These are phyloP conservation scores for Aquilaria yunnanensis DNA, from an alignment of 345 rosid species.

Conservation along the genomic window DNA sequence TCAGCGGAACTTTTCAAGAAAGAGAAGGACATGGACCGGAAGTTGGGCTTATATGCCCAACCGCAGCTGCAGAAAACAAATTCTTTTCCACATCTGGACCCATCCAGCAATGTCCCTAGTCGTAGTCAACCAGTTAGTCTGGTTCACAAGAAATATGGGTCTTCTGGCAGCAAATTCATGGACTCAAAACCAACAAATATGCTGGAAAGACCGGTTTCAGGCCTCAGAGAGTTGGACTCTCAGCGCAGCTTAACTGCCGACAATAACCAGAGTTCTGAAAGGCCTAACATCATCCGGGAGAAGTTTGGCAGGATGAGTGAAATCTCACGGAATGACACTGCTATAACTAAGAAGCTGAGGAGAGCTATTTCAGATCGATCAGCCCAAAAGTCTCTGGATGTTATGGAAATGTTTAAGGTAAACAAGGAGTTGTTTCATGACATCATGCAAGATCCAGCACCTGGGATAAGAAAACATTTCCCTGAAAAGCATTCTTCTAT, in stretches of 20 bases:
- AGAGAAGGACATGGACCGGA: too few relatives aligned
- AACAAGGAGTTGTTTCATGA: constrained; percentile 50
- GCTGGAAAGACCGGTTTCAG: not conserved
- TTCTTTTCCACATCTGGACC: too few relatives aligned
- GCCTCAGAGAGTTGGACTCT: too few relatives aligned
- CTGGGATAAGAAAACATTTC: constrained; percentile 20
- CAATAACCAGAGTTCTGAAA: constrained; percentile 2
- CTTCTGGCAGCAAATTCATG: too few relatives aligned
- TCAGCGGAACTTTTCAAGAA: not conserved
- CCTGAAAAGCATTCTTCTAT: constrained; percentile 28
- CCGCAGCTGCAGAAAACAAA: too few relatives aligned
- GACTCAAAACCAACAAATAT: too few relatives aligned
- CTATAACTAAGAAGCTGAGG: constrained; percentile 12
- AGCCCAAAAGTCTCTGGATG: constrained; percentile 50
- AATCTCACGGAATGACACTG: constrained; percentile 10
- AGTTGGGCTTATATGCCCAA: too few relatives aligned
- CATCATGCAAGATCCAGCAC: constrained; percentile 37
- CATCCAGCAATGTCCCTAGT: not conserved
- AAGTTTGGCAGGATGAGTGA: constrained; percentile 5
- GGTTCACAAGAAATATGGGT: too few relatives aligned
- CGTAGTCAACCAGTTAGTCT: too few relatives aligned
- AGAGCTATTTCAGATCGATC: constrained; percentile 23
- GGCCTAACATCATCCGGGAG: constrained; percentile 7
- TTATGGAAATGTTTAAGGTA: constrained; percentile 48
- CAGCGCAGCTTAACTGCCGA: too few relatives aligned